Evolutionary conservation across 2,329 filamentous ascomycete species (phyloP), one percentile per base, ranked within the genome.

Genomic region (Aspergillus unguis): DNA sequence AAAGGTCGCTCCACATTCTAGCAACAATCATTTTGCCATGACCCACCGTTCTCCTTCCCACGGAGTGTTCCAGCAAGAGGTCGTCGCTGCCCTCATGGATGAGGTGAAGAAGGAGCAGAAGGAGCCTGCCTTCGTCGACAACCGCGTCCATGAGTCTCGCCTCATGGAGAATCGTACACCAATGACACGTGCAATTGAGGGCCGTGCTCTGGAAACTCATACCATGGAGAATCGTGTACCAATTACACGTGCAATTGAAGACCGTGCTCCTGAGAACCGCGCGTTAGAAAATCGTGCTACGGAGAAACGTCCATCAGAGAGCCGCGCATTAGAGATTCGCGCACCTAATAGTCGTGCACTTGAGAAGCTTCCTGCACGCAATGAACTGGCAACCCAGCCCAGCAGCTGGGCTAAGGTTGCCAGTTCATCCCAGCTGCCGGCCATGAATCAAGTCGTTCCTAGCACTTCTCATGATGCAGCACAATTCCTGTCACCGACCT

Each of bases 331-430:
- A 17, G 17, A 17, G 17, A 17, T 17, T 17, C 17, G 17, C 17
- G 17, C 17, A 17, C 17, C 17, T 17, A 17, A 17, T 17, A 17
- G 17, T 17, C 17, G 17, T 17, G 17, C 32, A 5, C 38, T 55
- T 23, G 46, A 53, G 37, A 52, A 44, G 11, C 29, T 51, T 32
- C 31, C 54, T 6, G 8, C 33, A 28, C 25, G 37, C 31, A 52
- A 50, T n/a, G 46, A 35, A n/a, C 42, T 50, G 35, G 17, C 48
- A 23, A 37, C 53, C 11, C 44, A 46, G 26, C 27, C 50, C 52
- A 55, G 56, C 56, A 63, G 57, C 53, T 63, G 60, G 58, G 61
- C 61, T 28, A 54, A 61, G 9, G 48, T 62, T 8, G 61, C 56
- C 32, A 44, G 54, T 25, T 54, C 61, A 3, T 17, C 17, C 17